These are phyloP conservation scores for Phytopythium oedochilum DNA, from an alignment of 352 stramenopile species.

Conservation along the genomic window DNA sequence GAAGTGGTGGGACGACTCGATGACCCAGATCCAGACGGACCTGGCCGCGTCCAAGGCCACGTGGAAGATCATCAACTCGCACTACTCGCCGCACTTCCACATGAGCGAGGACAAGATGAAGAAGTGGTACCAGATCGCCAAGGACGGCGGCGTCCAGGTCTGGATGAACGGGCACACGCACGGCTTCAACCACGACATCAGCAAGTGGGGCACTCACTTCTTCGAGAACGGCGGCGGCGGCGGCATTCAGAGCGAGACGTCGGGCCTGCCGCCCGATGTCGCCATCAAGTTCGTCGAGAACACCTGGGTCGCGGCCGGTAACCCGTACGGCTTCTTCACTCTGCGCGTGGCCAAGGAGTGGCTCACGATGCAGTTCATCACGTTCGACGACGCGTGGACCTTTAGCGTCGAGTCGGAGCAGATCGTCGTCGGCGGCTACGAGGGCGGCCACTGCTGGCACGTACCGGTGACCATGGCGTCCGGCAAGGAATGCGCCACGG, in stretches of 20 bases:
- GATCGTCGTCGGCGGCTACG: slow-evolving; percentile 73
- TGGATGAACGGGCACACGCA: slow-evolving; percentile 87
- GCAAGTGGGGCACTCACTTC: slow-evolving; percentile 84
- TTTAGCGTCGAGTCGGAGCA: slow-evolving; percentile 74
- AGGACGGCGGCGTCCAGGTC: slow-evolving; percentile 67
- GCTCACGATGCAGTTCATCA: slow-evolving; percentile 81
- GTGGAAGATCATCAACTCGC: slow-evolving; percentile 88
- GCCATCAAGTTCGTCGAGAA: slow-evolving; percentile 79
- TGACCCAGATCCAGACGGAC: slow-evolving; percentile 65
- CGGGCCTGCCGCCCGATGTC: slow-evolving; percentile 58
- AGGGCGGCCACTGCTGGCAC: slow-evolving; percentile 85
- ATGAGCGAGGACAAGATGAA: slow-evolving; percentile 89
- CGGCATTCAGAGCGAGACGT: slow-evolving; percentile 85
- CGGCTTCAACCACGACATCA: slow-evolving; percentile 86
- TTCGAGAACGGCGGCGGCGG: slow-evolving; percentile 85
- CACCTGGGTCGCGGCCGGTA: slow-evolving; percentile 70
- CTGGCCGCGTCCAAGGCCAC: slow-evolving; percentile 64
- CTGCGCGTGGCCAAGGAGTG: slow-evolving; percentile 83
- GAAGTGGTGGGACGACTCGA: slow-evolving; percentile 73
- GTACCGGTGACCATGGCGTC: slow-evolving; percentile 63
- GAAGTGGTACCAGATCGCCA: slow-evolving; percentile 81
- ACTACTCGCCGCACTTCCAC: slow-evolving; percentile 89
- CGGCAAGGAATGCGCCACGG: slow-evolving; percentile 55
- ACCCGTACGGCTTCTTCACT: slow-evolving; percentile 85
- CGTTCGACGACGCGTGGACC: slow-evolving; percentile 74